Evolutionary conservation across 495 filamentous ascomycete genomes (phyloP).

Genomic region (Elasticomyces elasticus): DNA sequence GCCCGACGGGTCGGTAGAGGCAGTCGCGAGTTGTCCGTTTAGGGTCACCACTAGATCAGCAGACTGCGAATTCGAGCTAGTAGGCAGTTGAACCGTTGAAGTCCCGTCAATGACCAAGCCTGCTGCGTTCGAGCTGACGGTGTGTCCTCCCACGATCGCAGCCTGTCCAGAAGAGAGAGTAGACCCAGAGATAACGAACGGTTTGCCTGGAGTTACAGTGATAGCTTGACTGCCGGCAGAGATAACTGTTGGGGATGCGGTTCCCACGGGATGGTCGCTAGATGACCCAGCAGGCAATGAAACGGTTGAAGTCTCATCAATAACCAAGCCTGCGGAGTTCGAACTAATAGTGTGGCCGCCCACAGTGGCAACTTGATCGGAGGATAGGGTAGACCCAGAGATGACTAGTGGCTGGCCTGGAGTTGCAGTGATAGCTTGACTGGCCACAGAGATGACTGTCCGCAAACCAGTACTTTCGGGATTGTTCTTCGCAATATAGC

Average conservation of each 20-base stretch:
- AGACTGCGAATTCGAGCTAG: no score
- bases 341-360: background rate
- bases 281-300: no score
- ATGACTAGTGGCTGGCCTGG: background rate
- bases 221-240: background rate
- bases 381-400: background rate
- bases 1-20: background rate
- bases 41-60: background rate
- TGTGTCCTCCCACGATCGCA: background rate
- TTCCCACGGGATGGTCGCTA: no score
- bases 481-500: no score
- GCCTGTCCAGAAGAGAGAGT: background rate
- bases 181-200: background rate
- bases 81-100: no score
- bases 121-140: background rate
- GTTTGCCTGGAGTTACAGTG: background rate
- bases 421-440: background rate
- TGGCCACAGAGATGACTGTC: background rate
- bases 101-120: background rate
- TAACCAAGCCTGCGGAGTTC: background rate
- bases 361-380: background rate
- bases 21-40: background rate
- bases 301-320: background rate
- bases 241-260: no score
- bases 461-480: no score